Conservation (phyloP, 345 rosid species). For the Gossypium ekmanianum region DNA sequence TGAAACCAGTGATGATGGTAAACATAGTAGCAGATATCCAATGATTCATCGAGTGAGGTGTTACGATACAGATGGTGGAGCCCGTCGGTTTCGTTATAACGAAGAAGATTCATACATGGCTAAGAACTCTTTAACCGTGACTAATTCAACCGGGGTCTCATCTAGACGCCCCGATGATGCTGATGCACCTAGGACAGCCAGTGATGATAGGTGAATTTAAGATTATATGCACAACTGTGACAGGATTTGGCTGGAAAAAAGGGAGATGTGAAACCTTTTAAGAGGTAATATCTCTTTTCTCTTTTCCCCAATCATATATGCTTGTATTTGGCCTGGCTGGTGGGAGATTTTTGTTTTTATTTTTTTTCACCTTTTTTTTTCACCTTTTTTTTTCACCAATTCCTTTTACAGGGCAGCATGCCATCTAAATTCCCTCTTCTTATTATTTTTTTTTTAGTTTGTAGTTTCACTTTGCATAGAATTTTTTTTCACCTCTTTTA, state of each 20-base stretch:
- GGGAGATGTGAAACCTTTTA: not conserved
- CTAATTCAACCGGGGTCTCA: slow-evolving; percentile 5
- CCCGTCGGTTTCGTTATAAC: slow-evolving; percentile 22
- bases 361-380: not conserved
- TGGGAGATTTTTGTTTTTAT: not conserved
- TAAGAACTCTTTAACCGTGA: slow-evolving; percentile 17
- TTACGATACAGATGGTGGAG: slow-evolving; percentile 22
- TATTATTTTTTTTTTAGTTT: not conserved
- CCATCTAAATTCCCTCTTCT: not conserved
- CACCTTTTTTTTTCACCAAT: too few relatives aligned
- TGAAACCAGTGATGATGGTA: slow-evolving; percentile 31
- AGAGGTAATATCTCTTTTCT: not conserved
- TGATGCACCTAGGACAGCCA: slow-evolving; percentile 5
- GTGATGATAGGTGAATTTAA: slow-evolving; percentile 4
- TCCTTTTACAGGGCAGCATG: not conserved
- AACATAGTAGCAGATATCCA: slow-evolving; percentile 29
- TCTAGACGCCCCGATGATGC: slow-evolving; percentile 1
- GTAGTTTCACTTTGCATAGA: not conserved
- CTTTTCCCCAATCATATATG: not conserved
- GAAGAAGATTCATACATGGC: slow-evolving; percentile 20
- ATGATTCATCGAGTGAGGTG: slow-evolving; percentile 27
- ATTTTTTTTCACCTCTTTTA: too few relatives aligned
- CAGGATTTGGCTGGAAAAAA: slow-evolving; percentile 4
- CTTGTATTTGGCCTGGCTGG: not conserved
- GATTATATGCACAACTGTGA: not conserved